Base-by-base conservation (phyloP, 1,284 basidiomycete genomes). In the Caloboletus firmus region DNA sequence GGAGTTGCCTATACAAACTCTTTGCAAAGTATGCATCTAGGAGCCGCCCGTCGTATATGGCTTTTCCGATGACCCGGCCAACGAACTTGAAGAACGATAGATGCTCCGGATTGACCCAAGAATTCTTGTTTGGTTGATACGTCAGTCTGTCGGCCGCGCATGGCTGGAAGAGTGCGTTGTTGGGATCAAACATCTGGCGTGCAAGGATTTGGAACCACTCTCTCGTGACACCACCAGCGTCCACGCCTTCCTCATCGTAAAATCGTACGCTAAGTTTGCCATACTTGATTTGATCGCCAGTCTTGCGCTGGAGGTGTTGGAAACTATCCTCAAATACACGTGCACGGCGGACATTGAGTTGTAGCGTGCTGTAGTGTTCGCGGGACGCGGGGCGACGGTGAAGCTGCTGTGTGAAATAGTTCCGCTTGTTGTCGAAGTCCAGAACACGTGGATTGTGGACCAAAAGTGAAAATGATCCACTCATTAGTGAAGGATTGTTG, bases 401-500 rank as follows among this genome's bases (percentile, higher is more conserved):
- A 17, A 99, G 81, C 71, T 98, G 95, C 73, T 98, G 96, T 59
- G 86, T 91, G 79, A 99, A 99, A 79, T 96, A 99, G 67, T 95
- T 97, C 51, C 97, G 87, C 78, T 99, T 99, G 85, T 99, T 99
- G 79, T 99, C 97, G 72, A 99, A 99, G 78, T 99, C 97, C 56
- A 99, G 84, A 24, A 99, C 95, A 42, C 93, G 89, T 46, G 97
- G 90, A 66, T 99, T 99, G 72, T 95, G 88, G 34, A 99, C 91
- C 53, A 99, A 81, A 3, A 99, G 80, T 15, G 95, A 94, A 80
- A 99, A 99, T 1, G 95, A 97, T 12, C 97, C 97, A 61, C 93
- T 95, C 92, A 99, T 96, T 36, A 99, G 76, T 1, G 95, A 93
- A 2, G 97, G 97, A 67, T 98, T 98, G 72, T 95, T 98, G 55